Conservation (phyloP, 1,284 basidiomycete species). For the Ustilago cynodontis region DNA sequence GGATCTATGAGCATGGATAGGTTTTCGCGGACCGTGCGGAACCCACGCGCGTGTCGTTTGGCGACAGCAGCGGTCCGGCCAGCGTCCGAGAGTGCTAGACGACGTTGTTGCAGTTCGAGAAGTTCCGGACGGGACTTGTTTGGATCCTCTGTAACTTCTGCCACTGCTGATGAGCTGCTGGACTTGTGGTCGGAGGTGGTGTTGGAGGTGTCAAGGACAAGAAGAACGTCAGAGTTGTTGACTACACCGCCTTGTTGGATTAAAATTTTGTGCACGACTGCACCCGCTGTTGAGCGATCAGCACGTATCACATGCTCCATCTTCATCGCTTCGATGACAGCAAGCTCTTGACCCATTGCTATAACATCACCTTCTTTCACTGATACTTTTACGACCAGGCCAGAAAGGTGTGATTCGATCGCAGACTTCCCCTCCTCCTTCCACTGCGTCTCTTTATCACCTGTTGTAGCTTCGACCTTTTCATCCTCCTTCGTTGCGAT, state of each 20-base stretch:
- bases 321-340: slow-evolving; percentile 81
- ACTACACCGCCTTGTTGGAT: slow-evolving; percentile 33
- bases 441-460: neutral
- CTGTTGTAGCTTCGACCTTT: neutral
- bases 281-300: slow-evolving; percentile 6
- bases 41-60: slow-evolving; percentile 48
- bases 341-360: slow-evolving; percentile 73
- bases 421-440: slow-evolving; percentile 11
- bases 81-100: slow-evolving; percentile 17
- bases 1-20: slow-evolving; percentile 43
- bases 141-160: slow-evolving; percentile 19
- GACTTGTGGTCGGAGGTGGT: neutral
- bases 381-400: slow-evolving; percentile 28
- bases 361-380: slow-evolving; percentile 70
- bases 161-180: neutral
- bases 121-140: slow-evolving; percentile 39
- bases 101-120: slow-evolving; percentile 16
- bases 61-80: slow-evolving; percentile 23
- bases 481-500: neutral
- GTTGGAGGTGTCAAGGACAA: slow-evolving; percentile 16
- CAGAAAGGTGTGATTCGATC: slow-evolving; percentile 29
- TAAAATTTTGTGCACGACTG: slow-evolving; percentile 13
- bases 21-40: slow-evolving; percentile 52
- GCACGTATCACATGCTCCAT: slow-evolving; percentile 72
- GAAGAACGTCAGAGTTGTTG: slow-evolving; percentile 24